Evolutionary conservation across 1,139 yeast species (phyloP).

Genomic region (Magnusiomyces fungicola): DNA sequence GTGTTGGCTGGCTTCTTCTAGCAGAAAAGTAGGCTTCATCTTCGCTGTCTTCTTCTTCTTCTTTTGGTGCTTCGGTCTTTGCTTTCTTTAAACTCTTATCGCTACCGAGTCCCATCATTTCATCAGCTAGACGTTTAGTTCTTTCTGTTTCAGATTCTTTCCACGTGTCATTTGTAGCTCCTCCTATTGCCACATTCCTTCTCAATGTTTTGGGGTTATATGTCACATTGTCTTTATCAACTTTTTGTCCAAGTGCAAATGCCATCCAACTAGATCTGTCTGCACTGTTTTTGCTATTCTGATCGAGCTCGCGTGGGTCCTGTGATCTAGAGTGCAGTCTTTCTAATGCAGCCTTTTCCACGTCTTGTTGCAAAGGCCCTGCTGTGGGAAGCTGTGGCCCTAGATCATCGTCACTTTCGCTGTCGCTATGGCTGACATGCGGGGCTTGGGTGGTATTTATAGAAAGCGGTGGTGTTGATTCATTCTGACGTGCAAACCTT

Average conservation of each 20-base stretch:
- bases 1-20: conserved; percentile 6
- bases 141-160: conserved; percentile 10
- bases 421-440: conserved; percentile 7
- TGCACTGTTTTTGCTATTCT: background rate
- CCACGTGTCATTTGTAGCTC: background rate
- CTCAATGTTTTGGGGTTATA: conserved; percentile 16
- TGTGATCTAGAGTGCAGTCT: conserved; percentile 2
- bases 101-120: conserved; percentile 15
- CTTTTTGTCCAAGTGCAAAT: conserved; percentile 11
- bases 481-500: no score
- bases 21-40: conserved; percentile 4
- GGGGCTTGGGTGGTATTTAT: no score
- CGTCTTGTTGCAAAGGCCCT: conserved; percentile 3
- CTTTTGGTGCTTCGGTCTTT: background rate
- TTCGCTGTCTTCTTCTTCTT: background rate
- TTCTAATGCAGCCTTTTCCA: conserved; percentile 11
- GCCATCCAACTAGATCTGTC: conserved; percentile 16
- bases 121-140: conserved; percentile 15
- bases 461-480: no score
- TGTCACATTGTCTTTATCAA: background rate
- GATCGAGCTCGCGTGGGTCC: conserved; percentile 7
- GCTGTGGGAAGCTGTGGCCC: conserved; percentile 14
- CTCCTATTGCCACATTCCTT: conserved; percentile 4
- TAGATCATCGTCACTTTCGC: conserved; percentile 6
- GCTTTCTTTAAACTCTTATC: background rate